Evolutionary conservation across 768 basidiomycete genomes (phyloP), one percentile per base, ranked within the genome.

Genomic region (Rhodotorula taiwanensis): DNA sequence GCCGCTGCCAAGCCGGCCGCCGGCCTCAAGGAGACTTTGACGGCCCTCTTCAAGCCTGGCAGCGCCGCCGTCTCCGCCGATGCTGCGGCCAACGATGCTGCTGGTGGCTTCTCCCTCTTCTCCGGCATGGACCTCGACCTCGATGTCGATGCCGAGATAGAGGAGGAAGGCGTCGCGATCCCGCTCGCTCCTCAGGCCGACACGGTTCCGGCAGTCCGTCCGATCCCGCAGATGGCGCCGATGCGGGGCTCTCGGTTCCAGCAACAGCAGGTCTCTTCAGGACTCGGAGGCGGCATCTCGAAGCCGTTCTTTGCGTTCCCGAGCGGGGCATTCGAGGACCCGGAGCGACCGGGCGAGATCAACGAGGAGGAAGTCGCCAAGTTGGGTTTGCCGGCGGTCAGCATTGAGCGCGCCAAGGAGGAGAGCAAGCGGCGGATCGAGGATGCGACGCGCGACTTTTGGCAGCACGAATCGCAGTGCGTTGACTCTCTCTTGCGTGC

Each of bases 61-160:
- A 9, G 36, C 59, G 33, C 15, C 53, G 23, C 41, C 1, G 5
- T n/a, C 34, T 10, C 51, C 31, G 9, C 45, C 39, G 0, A n/a
- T 5, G 27, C 45, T 8, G 45, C 45, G 30, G 34, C 23, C 31
- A 31, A 33, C 31, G 31, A 33, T 5, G 15, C 9, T 16, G 15
- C 52, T 52, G 63, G 36, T 23, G 57, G 52, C 13, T 69, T 69
- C 50, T 65, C 67, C 36, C 56, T 69, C 42, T 27, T 69, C 44
- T 31, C 52, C 39, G 60, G 52, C 34, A 57, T 69, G 55, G 64
- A 69, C 31, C 67, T 69, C 59, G 64, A 69, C 44, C 67, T 69
- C 59, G 67, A 69, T 21, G 48, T 58, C 42, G 67, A 61, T 23
- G 52, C 39, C 18, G 52, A 39, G 10, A 16, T 39, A 9, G 36